These are phyloP conservation scores for Lentinula boryana DNA, from an alignment of 768 basidiomycete genomes.

Conservation along the genomic window DNA sequence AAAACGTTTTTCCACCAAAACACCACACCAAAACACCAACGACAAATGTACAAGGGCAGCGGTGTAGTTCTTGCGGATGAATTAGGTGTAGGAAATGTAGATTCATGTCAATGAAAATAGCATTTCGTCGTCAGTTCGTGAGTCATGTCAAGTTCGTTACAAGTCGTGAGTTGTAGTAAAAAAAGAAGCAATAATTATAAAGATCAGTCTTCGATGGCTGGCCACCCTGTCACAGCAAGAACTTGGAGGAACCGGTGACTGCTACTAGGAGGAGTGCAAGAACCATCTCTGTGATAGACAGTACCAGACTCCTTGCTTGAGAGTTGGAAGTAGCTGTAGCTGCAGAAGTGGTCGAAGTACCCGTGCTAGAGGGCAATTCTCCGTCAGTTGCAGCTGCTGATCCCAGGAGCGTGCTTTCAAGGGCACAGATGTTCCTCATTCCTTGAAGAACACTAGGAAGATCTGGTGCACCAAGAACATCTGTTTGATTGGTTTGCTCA, in stretches of 20 bases:
- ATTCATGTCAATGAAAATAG: too few relatives aligned
- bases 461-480: constrained; percentile 38
- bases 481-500: constrained; percentile 46
- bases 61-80: too few relatives aligned
- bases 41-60: too few relatives aligned
- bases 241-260: neutral
- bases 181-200: neutral
- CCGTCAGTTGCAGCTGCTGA: constrained; percentile 40
- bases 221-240: neutral
- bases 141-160: neutral
- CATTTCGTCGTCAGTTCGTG: neutral
- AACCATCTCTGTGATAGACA: neutral
- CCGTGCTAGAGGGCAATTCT: constrained; percentile 26
- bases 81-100: too few relatives aligned
- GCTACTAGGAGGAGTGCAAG: neutral
- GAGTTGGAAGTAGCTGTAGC: constrained; percentile 17
- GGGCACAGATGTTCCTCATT: constrained; percentile 45
- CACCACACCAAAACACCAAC: too few relatives aligned
- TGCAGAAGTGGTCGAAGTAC: constrained; percentile 12
- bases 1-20: too few relatives aligned
- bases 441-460: constrained; percentile 43
- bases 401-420: constrained; percentile 48
- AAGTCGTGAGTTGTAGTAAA: neutral
- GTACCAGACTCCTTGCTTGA: neutral
- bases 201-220: neutral